Evolutionary conservation across 768 basidiomycete genomes (phyloP), one percentile per base, ranked within the genome.

Genomic region (Termitomyces sp.): DNA sequence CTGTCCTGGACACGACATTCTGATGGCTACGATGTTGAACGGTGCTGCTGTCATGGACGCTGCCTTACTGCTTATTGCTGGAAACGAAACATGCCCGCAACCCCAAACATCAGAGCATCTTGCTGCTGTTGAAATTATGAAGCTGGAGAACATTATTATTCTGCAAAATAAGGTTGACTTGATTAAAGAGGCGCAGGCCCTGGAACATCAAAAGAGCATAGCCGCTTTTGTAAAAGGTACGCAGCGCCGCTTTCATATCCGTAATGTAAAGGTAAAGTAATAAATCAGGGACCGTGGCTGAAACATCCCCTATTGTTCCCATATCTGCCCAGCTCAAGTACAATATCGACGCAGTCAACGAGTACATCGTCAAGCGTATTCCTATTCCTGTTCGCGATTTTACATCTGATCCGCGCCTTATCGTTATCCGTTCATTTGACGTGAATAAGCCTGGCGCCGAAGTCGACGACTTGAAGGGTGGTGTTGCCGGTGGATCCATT

Each of bases 11-110:
- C 95, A 96, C 83, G 94, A 98, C 72, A 98, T 99, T 85, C 86
- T 99, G 71, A 99, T 99, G 97, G 97, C 97, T 49, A 99, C 96
- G 60, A 99, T 99, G 97, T 78, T 99, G 63, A 98, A 98, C 80
- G 97, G 96, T 71, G 97, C 97, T 41, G 97, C 97, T 10, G 96
- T 98, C 78, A 99, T 98, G 97, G 95, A 98, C 73, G 97, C 95
- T 52, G 97, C 97, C 5, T 77, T 98, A 0, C 80, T 99, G 1
- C 86, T 99, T 52, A 84, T 99, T 56, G 97, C 97, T 21, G 97
- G 91, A 28, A 99, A 99, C 74, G 97, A 99, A 78, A 92, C 93
- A 2, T 98, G 97, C 70, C 97, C 96, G 1, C 97, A 99, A 67
- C 97, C 97, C 1, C 97, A 99, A 72, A 99, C 97, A 21, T 94